Evolutionary conservation across 495 filamentous ascomycete genomes (phyloP).

Genomic region (Penicillium samsonianum): DNA sequence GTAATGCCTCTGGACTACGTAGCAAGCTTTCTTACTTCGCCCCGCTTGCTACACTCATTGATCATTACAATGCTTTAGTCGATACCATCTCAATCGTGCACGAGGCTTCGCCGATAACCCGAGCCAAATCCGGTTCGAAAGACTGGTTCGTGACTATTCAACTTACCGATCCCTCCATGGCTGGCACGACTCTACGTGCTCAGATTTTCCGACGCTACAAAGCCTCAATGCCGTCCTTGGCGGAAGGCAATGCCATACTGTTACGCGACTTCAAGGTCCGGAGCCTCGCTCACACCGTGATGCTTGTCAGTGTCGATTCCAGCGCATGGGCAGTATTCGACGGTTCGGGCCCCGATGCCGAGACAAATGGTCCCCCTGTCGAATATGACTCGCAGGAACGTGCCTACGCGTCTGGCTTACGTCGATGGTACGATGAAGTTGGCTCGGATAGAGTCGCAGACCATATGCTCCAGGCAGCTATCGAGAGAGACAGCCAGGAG

Average conservation of each 20-base stretch:
- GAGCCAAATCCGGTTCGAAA: slow-evolving; percentile 64
- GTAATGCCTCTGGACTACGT: slow-evolving; percentile 53
- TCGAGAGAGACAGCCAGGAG: slow-evolving; percentile 34
- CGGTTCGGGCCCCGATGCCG: slow-evolving; percentile 41
- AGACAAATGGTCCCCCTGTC: slow-evolving; percentile 62
- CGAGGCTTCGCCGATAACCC: slow-evolving; percentile 53
- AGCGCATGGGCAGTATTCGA: slow-evolving; percentile 69
- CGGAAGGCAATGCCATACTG: slow-evolving; percentile 72
- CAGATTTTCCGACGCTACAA: slow-evolving; percentile 76
- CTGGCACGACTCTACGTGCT: slow-evolving; percentile 49
- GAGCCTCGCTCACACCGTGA: slow-evolving; percentile 45
- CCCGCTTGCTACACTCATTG: slow-evolving; percentile 62
- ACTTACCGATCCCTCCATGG: slow-evolving; percentile 65
- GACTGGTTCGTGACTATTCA: slow-evolving; percentile 70
- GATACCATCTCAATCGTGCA: slow-evolving; percentile 71
- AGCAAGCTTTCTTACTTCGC: slow-evolving; percentile 67
- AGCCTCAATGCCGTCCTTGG: slow-evolving; percentile 65
- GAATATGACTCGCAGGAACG: slow-evolving; percentile 63
- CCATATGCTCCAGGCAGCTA: slow-evolving; percentile 39
- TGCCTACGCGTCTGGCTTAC: slow-evolving; percentile 54
- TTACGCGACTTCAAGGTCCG: slow-evolving; percentile 72
- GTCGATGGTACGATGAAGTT: slow-evolving; percentile 42
- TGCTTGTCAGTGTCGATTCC: slow-evolving; percentile 49
- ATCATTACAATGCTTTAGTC: slow-evolving; percentile 54
- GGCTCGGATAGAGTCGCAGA: slow-evolving; percentile 43